Percentiles rank a stretch among this genome's conserved stretches.
Evolutionary conservation across 208 protist species (phyloP).

Genomic region (Herpetomonas tarakana): DNA sequence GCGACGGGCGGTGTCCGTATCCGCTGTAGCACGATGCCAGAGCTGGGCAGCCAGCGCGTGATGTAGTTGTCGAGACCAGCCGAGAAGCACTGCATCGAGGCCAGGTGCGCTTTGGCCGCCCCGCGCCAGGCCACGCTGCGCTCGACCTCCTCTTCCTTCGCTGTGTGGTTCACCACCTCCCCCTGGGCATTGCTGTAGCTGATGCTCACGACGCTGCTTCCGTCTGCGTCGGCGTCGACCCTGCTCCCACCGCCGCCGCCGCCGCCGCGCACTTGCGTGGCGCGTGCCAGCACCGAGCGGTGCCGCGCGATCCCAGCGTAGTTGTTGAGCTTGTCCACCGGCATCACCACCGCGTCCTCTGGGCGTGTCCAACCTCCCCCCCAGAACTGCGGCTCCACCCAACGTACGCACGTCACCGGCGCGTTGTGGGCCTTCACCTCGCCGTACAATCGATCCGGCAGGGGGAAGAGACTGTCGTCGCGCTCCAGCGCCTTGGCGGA

Average conservation of each 20-base stretch:
- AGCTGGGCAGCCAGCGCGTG: conserved; percentile 62
- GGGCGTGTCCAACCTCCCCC: conserved; percentile 22
- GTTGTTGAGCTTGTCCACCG: conserved; percentile 13
- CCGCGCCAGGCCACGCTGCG: conserved; percentile 28
- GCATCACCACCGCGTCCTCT: not conserved
- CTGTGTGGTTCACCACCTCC: not conserved
- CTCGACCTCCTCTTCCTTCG: not conserved
- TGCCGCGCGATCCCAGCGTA: conserved; percentile 14
- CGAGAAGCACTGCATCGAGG: conserved; percentile 67
- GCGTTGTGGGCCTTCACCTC: conserved; percentile 28
- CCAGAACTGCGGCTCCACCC: conserved; percentile 73
- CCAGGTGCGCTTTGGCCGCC: conserved; percentile 37
- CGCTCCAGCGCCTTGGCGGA: not conserved
- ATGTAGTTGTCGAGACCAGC: conserved; percentile 38
- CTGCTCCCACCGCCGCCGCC: no score
- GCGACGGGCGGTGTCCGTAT: conserved; percentile 38
- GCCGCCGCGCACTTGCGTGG: not conserved
- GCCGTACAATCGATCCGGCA: conserved; percentile 34
- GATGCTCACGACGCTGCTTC: not conserved
- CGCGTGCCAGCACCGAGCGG: conserved; percentile 8
- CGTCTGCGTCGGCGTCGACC: no score
- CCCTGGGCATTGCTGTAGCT: not conserved
- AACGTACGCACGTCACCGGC: conserved; percentile 40
- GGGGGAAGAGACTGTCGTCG: conserved; percentile 5
- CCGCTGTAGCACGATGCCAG: conserved; percentile 55